phyloP scores from a whole-genome alignment of 2,329 filamentous ascomycete species.

The Cephalotrichum gorgonifer region DNA sequence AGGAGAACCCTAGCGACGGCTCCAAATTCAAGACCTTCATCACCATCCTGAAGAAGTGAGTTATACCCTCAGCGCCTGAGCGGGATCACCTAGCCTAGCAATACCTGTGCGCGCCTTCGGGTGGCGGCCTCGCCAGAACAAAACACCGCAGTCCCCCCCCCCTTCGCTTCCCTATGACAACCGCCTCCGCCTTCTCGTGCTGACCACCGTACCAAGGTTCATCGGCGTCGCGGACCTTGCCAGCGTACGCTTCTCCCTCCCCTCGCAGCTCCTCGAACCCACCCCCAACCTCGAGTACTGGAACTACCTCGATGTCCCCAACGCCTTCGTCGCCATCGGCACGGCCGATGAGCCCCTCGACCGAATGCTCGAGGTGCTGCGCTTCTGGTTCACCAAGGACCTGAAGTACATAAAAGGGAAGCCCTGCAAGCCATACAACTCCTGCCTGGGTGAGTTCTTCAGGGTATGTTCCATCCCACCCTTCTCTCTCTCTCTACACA shows the following conservation, averaged over 20 bases:
- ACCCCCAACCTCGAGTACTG: slow-evolving; percentile 98
- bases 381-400: slow-evolving; percentile 99
- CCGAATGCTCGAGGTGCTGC: slow-evolving; percentile 86
- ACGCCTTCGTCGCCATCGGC: slow-evolving; percentile 74
- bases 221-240: slow-evolving; percentile 95
- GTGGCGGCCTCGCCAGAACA: too few species aligned
- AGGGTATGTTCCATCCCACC: slow-evolving; percentile 49
- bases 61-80: slow-evolving; percentile 7
- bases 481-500: neutral
- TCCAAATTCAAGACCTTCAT: slow-evolving; percentile 87
- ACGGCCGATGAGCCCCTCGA: slow-evolving; percentile 86
- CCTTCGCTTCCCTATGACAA: neutral
- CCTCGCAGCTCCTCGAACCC: slow-evolving; percentile 89
- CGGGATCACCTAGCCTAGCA: neutral
- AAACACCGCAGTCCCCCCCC: too few species aligned
- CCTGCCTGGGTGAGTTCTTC: slow-evolving; percentile 94
- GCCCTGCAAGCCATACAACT: slow-evolving; percentile 99
- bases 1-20: slow-evolving; percentile 57
- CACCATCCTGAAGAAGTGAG: slow-evolving; percentile 78
- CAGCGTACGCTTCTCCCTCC: slow-evolving; percentile 88
- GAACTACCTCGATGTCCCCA: slow-evolving; percentile 94
- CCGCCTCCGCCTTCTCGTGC: too few species aligned
- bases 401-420: slow-evolving; percentile 98
- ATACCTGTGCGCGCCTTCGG: neutral
- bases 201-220: slow-evolving; percentile 49